These are phyloP conservation scores for Puccinia triticina DNA, from an alignment of 1,284 basidiomycete genomes.

Conservation along the genomic window DNA sequence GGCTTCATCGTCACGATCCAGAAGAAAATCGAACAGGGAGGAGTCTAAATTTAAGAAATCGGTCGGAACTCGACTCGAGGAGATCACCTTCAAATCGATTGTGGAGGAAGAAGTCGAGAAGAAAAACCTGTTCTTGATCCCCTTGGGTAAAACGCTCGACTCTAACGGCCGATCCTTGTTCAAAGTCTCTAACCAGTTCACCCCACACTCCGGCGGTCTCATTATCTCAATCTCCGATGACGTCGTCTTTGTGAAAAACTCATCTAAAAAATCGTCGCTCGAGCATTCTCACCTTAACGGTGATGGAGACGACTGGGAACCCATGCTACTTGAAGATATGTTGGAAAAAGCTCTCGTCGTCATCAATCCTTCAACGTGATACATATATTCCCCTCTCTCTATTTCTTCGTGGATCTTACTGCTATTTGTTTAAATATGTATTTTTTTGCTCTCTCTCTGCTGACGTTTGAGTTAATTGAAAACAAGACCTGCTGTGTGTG, in stretches of 20 bases:
- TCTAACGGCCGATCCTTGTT: constrained; percentile 40
- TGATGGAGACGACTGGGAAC: constrained; percentile 34
- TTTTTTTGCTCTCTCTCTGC: not conserved
- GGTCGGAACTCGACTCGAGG: constrained; percentile 6
- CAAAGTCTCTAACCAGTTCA: constrained; percentile 43
- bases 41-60: constrained; percentile 29
- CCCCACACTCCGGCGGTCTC: constrained; percentile 3
- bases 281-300: not conserved
- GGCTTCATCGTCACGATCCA: not conserved
- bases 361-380: not conserved
- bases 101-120: constrained; percentile 43
- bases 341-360: constrained; percentile 40
- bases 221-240: constrained; percentile 45
- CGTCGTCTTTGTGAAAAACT: constrained; percentile 45
- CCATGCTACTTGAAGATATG: constrained; percentile 49
- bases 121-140: constrained; percentile 44
- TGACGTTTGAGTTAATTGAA: not conserved
- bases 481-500: no score
- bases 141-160: constrained; percentile 47
- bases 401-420: not conserved
- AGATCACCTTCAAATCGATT: constrained; percentile 45
- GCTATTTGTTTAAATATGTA: not conserved
- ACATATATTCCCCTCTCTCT: not conserved
- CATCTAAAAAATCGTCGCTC: not conserved
- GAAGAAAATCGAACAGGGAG: not conserved